phyloP scores from a whole-genome alignment of 352 stramenopile species.

The Halophytophthora polymorphica region DNA sequence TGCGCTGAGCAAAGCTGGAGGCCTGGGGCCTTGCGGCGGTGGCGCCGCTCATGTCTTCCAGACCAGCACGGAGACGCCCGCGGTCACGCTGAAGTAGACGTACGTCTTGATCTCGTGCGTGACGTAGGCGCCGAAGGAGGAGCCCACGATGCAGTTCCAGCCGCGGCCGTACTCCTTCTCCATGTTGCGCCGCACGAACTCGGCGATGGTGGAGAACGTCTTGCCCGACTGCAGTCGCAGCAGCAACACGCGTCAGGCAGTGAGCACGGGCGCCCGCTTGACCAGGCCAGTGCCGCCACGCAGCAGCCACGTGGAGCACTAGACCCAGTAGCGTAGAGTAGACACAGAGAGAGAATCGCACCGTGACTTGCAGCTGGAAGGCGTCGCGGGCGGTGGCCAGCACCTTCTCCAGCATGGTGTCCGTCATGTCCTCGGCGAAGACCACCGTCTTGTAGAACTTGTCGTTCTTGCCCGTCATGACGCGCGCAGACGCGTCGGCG shows the following conservation, averaged over 20 bases:
- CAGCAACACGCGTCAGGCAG: background rate
- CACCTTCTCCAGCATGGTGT: conserved; percentile 92
- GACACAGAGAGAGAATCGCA: too few relatives aligned
- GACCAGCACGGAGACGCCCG: conserved; percentile 89
- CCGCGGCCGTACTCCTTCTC: conserved; percentile 90
- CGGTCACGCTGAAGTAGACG: conserved; percentile 92
- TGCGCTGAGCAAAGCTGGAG: too few relatives aligned
- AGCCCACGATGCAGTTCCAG: conserved; percentile 93
- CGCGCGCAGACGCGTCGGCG: too few relatives aligned
- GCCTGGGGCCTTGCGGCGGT: too few relatives aligned
- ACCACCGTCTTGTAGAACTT: conserved; percentile 92
- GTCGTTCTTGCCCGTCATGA: conserved; percentile 65
- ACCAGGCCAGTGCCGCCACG: background rate
- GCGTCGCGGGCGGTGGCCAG: conserved; percentile 87
- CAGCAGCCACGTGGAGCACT: too few relatives aligned
- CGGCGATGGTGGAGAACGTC: conserved; percentile 90
- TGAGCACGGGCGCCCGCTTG: background rate
- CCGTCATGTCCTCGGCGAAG: conserved; percentile 94
- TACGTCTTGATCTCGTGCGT: conserved; percentile 96
- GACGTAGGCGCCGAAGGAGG: conserved; percentile 91
- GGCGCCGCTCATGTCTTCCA: conserved; percentile 78
- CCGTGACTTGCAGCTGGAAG: conserved; percentile 89
- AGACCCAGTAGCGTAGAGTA: background rate
- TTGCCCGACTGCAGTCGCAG: conserved; percentile 68
- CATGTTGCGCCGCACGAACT: conserved; percentile 91